Conservation (phyloP, 1,139 yeast genomes). For the Taiozyma sp. region DNA sequence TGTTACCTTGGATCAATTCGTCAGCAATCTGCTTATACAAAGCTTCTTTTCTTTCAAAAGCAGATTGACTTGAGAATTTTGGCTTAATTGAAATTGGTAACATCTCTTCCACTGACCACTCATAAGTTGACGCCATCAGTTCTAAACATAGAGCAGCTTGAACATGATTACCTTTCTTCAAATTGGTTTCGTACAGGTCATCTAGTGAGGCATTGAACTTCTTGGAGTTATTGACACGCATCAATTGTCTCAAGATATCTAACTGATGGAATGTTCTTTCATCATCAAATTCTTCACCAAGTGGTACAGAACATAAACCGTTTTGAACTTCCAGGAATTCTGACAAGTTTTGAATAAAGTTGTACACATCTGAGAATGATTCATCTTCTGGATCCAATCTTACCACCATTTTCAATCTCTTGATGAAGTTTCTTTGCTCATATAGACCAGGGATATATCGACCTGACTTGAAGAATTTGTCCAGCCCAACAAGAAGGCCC, state of each 20-base stretch:
- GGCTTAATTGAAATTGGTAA: constrained; percentile 61
- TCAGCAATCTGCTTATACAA: constrained; percentile 67
- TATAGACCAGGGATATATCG: constrained; percentile 49
- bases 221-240: constrained; percentile 78
- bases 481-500: constrained; percentile 57
- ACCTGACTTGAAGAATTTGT: constrained; percentile 55
- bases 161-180: constrained; percentile 55
- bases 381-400: constrained; percentile 64
- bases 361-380: constrained; percentile 47
- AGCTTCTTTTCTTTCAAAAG: constrained; percentile 77
- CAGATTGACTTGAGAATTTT: constrained; percentile 69
- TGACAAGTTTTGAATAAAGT: constrained; percentile 50
- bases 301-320: constrained; percentile 70
- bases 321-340: constrained; percentile 63
- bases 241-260: constrained; percentile 70
- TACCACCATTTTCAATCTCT: constrained; percentile 44
- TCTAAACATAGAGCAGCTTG: constrained; percentile 85
- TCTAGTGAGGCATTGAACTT: constrained; percentile 72
- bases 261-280: constrained; percentile 79
- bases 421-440: constrained; percentile 52
- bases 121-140: constrained; percentile 68
- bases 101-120: constrained; percentile 61
- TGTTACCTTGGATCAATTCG: constrained; percentile 66
- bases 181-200: constrained; percentile 64
- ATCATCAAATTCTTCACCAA: constrained; percentile 79